These are phyloP conservation scores for Leishmania gerbilli DNA, from an alignment of 208 protist genomes.

Conservation along the genomic window DNA sequence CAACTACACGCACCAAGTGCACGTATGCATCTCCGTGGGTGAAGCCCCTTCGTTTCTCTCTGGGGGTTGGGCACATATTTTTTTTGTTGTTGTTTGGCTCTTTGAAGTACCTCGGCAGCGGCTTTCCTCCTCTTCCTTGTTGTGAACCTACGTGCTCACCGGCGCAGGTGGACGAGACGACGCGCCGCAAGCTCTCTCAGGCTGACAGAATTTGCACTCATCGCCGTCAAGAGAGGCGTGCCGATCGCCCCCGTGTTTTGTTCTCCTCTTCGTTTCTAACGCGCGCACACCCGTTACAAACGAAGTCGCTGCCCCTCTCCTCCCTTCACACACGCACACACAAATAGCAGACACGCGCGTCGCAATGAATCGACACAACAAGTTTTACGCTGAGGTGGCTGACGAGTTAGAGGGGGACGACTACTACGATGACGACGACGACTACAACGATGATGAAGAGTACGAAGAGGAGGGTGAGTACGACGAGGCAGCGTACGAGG, in stretches of 20 bases:
- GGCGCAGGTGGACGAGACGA: background rate
- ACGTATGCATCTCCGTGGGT: background rate
- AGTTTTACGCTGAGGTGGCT: constrained; percentile 72
- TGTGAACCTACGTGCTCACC: background rate
- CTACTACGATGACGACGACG: constrained; percentile 46
- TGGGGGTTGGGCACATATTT: background rate
- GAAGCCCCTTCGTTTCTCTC: no score
- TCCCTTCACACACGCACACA: background rate
- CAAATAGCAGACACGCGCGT: background rate
- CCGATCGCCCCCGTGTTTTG: background rate
- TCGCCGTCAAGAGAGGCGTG: background rate
- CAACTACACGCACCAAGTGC: background rate
- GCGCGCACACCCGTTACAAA: background rate
- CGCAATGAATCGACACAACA: constrained; percentile 77
- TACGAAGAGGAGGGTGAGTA: constrained; percentile 49
- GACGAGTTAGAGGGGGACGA: constrained; percentile 54
- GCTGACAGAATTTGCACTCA: background rate
- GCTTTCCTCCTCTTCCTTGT: background rate
- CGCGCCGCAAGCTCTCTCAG: background rate
- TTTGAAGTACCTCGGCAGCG: background rate
- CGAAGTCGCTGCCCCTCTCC: background rate
- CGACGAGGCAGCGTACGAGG: constrained; percentile 15
- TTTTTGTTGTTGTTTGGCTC: background rate
- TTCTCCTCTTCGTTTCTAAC: background rate
- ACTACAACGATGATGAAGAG: constrained; percentile 69